Conservation (phyloP, 2,329 filamentous ascomycete species). For the Alternaria alternata region DNA sequence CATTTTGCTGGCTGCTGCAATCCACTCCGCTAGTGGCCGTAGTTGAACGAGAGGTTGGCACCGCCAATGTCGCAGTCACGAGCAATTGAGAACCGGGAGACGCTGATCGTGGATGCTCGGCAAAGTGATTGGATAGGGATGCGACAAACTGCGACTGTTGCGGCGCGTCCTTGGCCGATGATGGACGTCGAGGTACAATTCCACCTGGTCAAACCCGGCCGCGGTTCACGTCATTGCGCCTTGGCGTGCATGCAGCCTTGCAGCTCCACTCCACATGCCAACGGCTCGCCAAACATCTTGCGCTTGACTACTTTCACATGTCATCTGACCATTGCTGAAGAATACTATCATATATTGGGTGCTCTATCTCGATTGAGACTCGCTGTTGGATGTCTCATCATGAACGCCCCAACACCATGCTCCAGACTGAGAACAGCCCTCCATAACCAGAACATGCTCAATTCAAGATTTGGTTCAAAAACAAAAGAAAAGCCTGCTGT, state of each 20-base stretch:
- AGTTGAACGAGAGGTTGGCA: constrained; percentile 4
- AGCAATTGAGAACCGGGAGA: background rate
- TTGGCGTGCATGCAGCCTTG: constrained; percentile 17
- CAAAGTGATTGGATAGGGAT: background rate
- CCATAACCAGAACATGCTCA: constrained; percentile 13
- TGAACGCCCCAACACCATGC: constrained; percentile 18
- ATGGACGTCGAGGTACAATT: constrained; percentile 7
- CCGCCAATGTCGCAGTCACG: background rate
- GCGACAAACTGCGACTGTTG: constrained; percentile 1
- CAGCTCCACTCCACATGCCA: constrained; percentile 15
- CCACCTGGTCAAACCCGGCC: constrained; percentile 18
- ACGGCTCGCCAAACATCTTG: constrained; percentile 15
- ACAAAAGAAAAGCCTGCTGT: constrained; percentile 22
- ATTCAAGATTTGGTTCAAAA: constrained; percentile 7
- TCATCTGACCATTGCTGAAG: background rate
- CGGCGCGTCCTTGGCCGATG: constrained; percentile 9
- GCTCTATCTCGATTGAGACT: constrained; percentile 1
- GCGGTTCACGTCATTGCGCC: constrained; percentile 28
- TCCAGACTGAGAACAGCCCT: constrained; percentile 10
- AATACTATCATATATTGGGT: background rate
- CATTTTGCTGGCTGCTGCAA: constrained; percentile 32
- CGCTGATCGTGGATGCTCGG: background rate
- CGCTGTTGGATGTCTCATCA: constrained; percentile 6
- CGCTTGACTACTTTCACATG: background rate
- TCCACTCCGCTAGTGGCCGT: constrained; percentile 18